Base-by-base conservation (phyloP, 73 alveolate species). In the Halteria grandinella region DNA sequence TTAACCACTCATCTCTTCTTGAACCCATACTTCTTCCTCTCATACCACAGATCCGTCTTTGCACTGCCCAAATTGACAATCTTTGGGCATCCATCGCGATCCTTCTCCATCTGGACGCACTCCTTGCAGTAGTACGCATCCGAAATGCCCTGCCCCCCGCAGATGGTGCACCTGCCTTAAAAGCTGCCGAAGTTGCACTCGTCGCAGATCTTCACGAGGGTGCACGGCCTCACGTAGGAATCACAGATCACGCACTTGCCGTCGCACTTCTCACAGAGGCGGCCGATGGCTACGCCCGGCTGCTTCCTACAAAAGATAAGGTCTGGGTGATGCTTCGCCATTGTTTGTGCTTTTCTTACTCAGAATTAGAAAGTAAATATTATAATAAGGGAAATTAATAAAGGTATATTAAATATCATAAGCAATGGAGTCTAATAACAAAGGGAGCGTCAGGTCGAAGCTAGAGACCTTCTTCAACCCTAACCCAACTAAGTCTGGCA, bases 81-180 rank as follows among this genome's bases (percentile, higher is more conserved):
- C 86, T 96, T 97, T 17, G 99, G 99, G 78, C 99, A 97, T 45
- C 99, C 99, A 89, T 97, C 99, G 47, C 99, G 91, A 87, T 97
- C 99, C 83, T 94, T 91, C 69, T 95, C 99, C 63, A 87, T 54
- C 70, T 86, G 57, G 5, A 88, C 89, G 69, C 99, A 90, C 77
- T 95, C 99, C 83, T 90, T 91, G 79, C 99, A 97, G 70, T 97
- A 97, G 86, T 96, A 97, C 14, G 99, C 99, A 83, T 97, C 99
- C 23, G 97, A 89, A 37, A 97, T 94, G 18, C 99, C 99, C 24
- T 95, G 94, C 2, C 98, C 98, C 0, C 99, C 99, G 58, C 99
- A 97, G 15, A 97, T 93, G 14, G 94, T 94, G 55, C 99, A 97
- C 60, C 98, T 96, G 14, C 99, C 99, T 83, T 95, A 93, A 66